These are phyloP conservation scores for Saposhnikovia divaricata DNA, from an alignment of 129 eudicot species.

Conservation along the genomic window DNA sequence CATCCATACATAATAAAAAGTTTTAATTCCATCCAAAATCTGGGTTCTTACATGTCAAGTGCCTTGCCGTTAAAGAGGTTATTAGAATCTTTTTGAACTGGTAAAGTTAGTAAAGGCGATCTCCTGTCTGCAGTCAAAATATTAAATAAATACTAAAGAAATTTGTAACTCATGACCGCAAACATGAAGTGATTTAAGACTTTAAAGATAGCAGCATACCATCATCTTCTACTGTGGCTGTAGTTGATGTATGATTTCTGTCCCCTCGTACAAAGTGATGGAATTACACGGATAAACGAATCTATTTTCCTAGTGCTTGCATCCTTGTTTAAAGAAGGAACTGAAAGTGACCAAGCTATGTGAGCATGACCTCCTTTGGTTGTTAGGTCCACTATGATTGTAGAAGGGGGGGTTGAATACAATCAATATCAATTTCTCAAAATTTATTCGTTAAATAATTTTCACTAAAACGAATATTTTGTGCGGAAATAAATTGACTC, in stretches of 20 bases:
- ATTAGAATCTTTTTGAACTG: neutral
- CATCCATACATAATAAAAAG: too few species aligned
- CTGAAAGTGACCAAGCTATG: constrained; percentile 65
- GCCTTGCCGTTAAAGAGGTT: neutral
- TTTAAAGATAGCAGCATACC: neutral
- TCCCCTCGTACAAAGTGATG: constrained; percentile 49
- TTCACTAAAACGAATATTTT: too few species aligned
- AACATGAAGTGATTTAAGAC: constrained; percentile 8
- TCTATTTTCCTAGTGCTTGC: constrained; percentile 32
- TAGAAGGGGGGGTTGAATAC: too few species aligned
- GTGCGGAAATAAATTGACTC: too few species aligned
- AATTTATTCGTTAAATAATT: too few species aligned
- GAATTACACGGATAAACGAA: constrained; percentile 73
- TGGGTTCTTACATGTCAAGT: too few species aligned
- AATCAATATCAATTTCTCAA: too few species aligned
- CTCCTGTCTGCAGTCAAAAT: neutral
- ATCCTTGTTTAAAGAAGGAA: constrained; percentile 47
- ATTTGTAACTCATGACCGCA: neutral
- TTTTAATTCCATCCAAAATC: too few species aligned
- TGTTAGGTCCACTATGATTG: too few species aligned
- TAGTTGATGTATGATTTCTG: constrained; percentile 19
- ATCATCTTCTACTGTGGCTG: constrained; percentile 19
- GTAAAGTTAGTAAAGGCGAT: neutral
- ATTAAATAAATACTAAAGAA: neutral
- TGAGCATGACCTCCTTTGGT: constrained; percentile 33